phyloP scores from a whole-genome alignment of 345 rosid genomes.

The Lumnitzera racemosa region DNA sequence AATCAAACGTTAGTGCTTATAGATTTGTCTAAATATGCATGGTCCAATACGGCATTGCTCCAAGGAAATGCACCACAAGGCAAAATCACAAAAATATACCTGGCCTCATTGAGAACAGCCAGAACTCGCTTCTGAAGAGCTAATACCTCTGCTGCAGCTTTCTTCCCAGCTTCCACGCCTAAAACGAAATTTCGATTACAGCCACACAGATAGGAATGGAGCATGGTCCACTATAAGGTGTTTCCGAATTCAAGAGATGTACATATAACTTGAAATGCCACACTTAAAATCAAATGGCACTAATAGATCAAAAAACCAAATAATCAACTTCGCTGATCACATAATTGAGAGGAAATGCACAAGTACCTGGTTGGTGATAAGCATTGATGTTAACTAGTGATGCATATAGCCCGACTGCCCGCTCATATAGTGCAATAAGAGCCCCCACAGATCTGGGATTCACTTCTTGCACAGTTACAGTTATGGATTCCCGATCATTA shows the following conservation, averaged over 20 bases:
- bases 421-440: conserved; percentile 84
- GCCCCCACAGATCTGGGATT: conserved; percentile 91
- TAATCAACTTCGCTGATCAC: too few species aligned
- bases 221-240: too few species aligned
- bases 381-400: conserved; percentile 80
- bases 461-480: conserved; percentile 87
- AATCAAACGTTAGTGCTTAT: neutral
- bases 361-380: conserved; percentile 90
- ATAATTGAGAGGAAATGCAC: neutral
- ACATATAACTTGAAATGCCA: too few species aligned
- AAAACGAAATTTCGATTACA: neutral
- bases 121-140: conserved; percentile 93
- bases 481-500: conserved; percentile 79
- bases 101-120: conserved; percentile 89
- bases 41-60: too few species aligned
- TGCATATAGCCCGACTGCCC: conserved; percentile 96
- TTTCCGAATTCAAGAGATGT: too few species aligned
- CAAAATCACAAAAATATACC: conserved; percentile 30
- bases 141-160: conserved; percentile 93
- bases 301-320: too few species aligned
- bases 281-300: too few species aligned
- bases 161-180: conserved; percentile 99
- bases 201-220: too few species aligned
- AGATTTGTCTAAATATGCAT: too few species aligned
- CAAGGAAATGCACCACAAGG: neutral